These are phyloP conservation scores for Cladosporium phlei DNA, from an alignment of 2,329 filamentous ascomycete genomes.

Conservation along the genomic window DNA sequence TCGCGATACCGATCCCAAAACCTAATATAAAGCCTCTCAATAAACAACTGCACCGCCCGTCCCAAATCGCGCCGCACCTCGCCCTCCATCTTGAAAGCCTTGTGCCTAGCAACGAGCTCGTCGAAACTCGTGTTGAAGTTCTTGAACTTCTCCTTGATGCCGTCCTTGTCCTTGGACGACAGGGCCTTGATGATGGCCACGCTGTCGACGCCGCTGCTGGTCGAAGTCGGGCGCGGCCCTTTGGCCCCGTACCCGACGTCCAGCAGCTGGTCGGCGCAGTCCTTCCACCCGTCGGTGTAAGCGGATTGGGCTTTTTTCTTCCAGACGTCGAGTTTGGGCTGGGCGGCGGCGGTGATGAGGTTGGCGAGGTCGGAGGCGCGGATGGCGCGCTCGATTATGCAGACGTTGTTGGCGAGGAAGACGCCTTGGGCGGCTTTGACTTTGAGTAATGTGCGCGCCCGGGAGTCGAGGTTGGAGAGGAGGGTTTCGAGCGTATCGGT, in stretches of 20 bases:
- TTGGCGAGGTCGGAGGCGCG: slow-evolving; percentile 71
- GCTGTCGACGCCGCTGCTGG: slow-evolving; percentile 67
- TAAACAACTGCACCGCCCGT: slow-evolving; percentile 80
- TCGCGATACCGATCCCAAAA: slow-evolving; percentile 98
- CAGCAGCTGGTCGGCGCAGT: slow-evolving; percentile 76
- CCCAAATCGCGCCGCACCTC: slow-evolving; percentile 78
- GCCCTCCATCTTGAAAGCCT: slow-evolving; percentile 79
- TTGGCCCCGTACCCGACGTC: slow-evolving; percentile 91
- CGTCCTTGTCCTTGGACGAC: slow-evolving; percentile 86
- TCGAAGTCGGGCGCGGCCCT: slow-evolving; percentile 64
- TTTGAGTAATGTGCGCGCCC: slow-evolving; percentile 67
- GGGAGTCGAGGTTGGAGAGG: slow-evolving; percentile 68
- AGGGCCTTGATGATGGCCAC: slow-evolving; percentile 78
- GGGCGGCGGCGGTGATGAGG: slow-evolving; percentile 53
- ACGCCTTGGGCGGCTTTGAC: slow-evolving; percentile 76
- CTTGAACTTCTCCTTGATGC: slow-evolving; percentile 93
- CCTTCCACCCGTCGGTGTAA: slow-evolving; percentile 84
- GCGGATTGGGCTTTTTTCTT: slow-evolving; percentile 77
- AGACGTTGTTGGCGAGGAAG: slow-evolving; percentile 83
- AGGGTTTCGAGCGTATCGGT: slow-evolving; percentile 81
- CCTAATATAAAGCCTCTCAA: slow-evolving; percentile 88
- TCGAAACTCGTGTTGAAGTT: slow-evolving; percentile 89
- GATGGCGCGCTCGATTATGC: slow-evolving; percentile 79
- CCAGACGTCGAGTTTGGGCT: slow-evolving; percentile 65
- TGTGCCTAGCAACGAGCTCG: slow-evolving; percentile 78